A percentile compares a stretch with the other conserved stretches of the same genome.
These are phyloP conservation scores for Stygiomarasmius scandens DNA, from an alignment of 1,284 basidiomycete genomes.

Conservation along the genomic window DNA sequence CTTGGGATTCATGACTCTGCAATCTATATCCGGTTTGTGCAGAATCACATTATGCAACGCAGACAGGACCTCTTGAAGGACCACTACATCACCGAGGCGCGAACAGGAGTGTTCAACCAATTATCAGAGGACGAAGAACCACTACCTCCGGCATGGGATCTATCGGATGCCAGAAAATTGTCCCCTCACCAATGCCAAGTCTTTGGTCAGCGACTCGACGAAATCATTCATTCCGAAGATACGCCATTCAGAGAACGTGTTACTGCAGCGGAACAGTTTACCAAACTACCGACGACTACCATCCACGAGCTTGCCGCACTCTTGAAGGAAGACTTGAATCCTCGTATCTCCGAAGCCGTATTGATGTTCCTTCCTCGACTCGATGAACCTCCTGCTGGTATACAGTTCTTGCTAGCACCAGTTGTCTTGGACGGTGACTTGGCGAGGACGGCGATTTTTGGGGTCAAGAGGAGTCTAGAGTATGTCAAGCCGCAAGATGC, in stretches of 20 bases:
- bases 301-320: slow-evolving; percentile 21
- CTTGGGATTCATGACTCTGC: slow-evolving; percentile 17
- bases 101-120: slow-evolving; percentile 16
- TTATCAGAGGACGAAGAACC: slow-evolving; percentile 8
- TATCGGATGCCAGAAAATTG: slow-evolving; percentile 11
- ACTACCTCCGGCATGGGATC: slow-evolving; percentile 15
- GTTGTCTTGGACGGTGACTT: slow-evolving; percentile 17
- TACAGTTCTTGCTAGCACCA: slow-evolving; percentile 19
- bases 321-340: slow-evolving; percentile 17
- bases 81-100: slow-evolving; percentile 13
- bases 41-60: slow-evolving; percentile 15
- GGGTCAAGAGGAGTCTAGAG: slow-evolving; percentile 16
- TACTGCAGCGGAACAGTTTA: slow-evolving; percentile 17
- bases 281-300: slow-evolving; percentile 20
- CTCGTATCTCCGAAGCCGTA: slow-evolving; percentile 20
- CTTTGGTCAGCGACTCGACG: slow-evolving; percentile 14
- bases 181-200: slow-evolving; percentile 21
- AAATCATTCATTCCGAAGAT: slow-evolving; percentile 17
- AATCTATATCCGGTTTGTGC: slow-evolving; percentile 15
- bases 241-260: slow-evolving; percentile 15
- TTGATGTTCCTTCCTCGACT: slow-evolving; percentile 22
- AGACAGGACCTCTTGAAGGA: slow-evolving; percentile 20
- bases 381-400: slow-evolving; percentile 21
- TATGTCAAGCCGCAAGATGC: slow-evolving; percentile 15
- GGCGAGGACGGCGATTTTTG: slow-evolving; percentile 18